Evolutionary conservation across 2,329 filamentous ascomycete genomes (phyloP), one percentile per base, ranked within the genome.

Genomic region (Alternaria longipes): DNA sequence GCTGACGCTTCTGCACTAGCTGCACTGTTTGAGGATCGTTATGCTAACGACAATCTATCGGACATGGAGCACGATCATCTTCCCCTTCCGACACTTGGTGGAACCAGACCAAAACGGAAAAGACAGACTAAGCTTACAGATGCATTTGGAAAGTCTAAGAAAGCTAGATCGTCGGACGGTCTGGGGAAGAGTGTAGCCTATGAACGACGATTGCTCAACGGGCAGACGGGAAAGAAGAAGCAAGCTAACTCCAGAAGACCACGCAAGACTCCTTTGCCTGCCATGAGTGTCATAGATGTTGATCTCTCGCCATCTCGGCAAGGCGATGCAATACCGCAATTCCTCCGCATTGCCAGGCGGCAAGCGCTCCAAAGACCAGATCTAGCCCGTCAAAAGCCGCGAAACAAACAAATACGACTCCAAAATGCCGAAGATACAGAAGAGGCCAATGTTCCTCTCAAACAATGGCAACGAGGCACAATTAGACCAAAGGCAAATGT

Each of bases 291-390:
- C 18, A 69, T 87, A 7, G 86, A 89, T 76, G 78, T 79, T 69
- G 79, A 64, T 68, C 78, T 72, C 66, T 81, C 61, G 61, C 53
- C 71, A 28, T 61, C 70, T 20, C 65, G 64, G 4, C 56, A 68
- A 42, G 65, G 64, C 32, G 58, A 67, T 58, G 65, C 80, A 8
- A 77, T 81, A 38, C 85, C 87, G 8, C 81, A 81, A 22, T 89
- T 89, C 55, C 76, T 89, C 6, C 81, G 82, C 54, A 71, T 90
- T 59, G 87, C 87, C 34, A 81, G 81, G 28, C 83, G 87, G 61
- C 80, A 82, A 66, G 84, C 82, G 50, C 82, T 84, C 8, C 80
- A 78, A 41, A 79, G 81, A 47, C 72, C 76, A 24, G 81, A 86
- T 67, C 70, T 77, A 67, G 85, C 83, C 36, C 81, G 85, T 56